Conservation (phyloP, 768 basidiomycete species). For the Tricholoma flavovirens region DNA sequence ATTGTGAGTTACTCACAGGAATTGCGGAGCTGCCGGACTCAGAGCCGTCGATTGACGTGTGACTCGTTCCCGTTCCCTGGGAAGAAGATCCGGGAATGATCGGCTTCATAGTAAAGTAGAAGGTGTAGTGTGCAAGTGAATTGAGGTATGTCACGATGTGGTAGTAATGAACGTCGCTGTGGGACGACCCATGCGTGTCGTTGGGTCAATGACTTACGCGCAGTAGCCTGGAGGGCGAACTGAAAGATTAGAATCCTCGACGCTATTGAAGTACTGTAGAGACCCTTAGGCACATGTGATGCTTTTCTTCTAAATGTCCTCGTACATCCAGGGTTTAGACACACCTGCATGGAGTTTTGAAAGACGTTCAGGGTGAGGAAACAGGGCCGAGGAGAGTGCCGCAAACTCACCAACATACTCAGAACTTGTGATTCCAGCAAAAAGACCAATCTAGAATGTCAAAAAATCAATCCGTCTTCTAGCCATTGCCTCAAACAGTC, state of each 20-base stretch:
- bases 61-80: not conserved
- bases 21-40: not conserved
- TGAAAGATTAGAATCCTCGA: too few relatives aligned
- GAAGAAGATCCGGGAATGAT: not conserved
- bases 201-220: not conserved
- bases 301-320: not conserved
- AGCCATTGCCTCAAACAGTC: constrained; percentile 27
- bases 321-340: not conserved
- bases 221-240: not conserved
- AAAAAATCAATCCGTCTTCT: not conserved
- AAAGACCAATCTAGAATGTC: not conserved
- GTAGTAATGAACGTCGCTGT: too few relatives aligned
- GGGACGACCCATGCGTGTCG: not conserved
- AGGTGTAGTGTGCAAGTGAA: too few relatives aligned
- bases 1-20: not conserved
- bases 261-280: too few relatives aligned
- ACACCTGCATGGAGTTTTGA: not conserved
- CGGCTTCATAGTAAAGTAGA: not conserved
- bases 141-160: not conserved
- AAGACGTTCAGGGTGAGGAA: not conserved
- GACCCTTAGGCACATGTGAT: not conserved
- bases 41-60: not conserved
- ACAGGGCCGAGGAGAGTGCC: not conserved
- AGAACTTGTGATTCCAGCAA: not conserved
- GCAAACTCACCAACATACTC: not conserved